phyloP scores from a whole-genome alignment of 2,329 filamentous ascomycete genomes.

The Neospermospora avenae region DNA sequence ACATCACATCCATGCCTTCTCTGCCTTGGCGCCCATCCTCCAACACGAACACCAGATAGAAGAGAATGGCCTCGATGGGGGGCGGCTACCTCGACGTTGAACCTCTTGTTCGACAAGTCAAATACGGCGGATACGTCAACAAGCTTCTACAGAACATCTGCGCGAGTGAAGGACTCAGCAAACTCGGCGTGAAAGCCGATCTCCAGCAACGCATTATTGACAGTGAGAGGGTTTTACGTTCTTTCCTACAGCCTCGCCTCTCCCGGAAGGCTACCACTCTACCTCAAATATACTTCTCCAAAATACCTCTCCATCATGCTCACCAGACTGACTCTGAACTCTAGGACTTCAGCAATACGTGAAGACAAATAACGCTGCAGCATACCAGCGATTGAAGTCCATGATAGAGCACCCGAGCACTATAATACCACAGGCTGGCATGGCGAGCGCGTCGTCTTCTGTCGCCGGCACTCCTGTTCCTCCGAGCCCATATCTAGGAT shows the following conservation, averaged over 20 bases:
- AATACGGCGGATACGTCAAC: constrained; percentile 30
- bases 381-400: constrained; percentile 29
- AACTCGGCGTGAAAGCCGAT: constrained; percentile 80
- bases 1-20: constrained; percentile 5
- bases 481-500: constrained; percentile 6
- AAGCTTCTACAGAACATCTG: constrained; percentile 49
- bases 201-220: constrained; percentile 75
- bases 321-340: constrained; percentile 6
- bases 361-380: constrained; percentile 20
- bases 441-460: constrained; percentile 21
- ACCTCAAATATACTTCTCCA: neutral
- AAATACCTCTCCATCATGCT: neutral
- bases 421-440: neutral
- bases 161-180: constrained; percentile 67
- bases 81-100: constrained; percentile 31
- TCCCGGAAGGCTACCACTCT: neutral
- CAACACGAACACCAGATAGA: constrained; percentile 1
- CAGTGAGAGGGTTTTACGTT: constrained; percentile 54
- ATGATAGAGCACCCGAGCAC: constrained; percentile 28
- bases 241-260: constrained; percentile 16
- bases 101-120: constrained; percentile 30
- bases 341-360: constrained; percentile 28
- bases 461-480: constrained; percentile 15
- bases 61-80: constrained; percentile 36
- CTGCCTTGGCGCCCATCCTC: constrained; percentile 11